phyloP scores from a whole-genome alignment of 768 basidiomycete species.

The Termitomyces sp. region DNA sequence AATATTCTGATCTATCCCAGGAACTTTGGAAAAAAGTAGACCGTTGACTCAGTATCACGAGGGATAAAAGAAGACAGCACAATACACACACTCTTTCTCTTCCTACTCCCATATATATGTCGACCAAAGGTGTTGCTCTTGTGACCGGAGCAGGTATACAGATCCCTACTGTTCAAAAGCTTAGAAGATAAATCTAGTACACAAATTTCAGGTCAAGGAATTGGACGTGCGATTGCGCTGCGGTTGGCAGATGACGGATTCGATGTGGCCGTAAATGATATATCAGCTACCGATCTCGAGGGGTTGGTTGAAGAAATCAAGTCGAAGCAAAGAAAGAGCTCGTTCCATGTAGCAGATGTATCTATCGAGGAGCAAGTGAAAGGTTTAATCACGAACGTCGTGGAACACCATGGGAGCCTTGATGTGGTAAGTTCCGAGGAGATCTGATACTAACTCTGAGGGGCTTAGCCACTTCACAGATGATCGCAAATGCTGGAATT shows the following conservation, averaged over 20 bases:
- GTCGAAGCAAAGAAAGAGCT: slow-evolving; percentile 12
- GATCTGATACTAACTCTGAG: neutral
- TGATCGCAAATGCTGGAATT: slow-evolving; percentile 31
- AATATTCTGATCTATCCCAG: neutral
- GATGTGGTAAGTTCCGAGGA: slow-evolving; percentile 25
- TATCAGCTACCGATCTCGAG: slow-evolving; percentile 24
- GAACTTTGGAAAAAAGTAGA: too few relatives aligned
- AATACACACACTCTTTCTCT: neutral
- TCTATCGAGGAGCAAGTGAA: slow-evolving; percentile 19
- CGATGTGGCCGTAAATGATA: slow-evolving; percentile 23
- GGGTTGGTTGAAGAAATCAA: slow-evolving; percentile 17
- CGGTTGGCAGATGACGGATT: slow-evolving; percentile 17
- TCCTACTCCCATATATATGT: neutral
- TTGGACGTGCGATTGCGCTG: slow-evolving; percentile 18
- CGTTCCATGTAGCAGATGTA: slow-evolving; percentile 17
- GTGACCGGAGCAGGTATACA: slow-evolving; percentile 13
- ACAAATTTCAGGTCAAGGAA: slow-evolving; percentile 11
- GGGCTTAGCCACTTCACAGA: slow-evolving; percentile 13
- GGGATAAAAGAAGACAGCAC: neutral
- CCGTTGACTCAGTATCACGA: neutral
- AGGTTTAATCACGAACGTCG: slow-evolving; percentile 15
- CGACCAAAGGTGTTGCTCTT: slow-evolving; percentile 12
- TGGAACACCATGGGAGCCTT: slow-evolving; percentile 18
- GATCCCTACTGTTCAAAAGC: neutral
- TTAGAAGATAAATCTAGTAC: neutral